Evolutionary conservation across 805 yeast genomes (phyloP), one percentile per base, ranked within the genome.

Genomic region (Candida railenensis): DNA sequence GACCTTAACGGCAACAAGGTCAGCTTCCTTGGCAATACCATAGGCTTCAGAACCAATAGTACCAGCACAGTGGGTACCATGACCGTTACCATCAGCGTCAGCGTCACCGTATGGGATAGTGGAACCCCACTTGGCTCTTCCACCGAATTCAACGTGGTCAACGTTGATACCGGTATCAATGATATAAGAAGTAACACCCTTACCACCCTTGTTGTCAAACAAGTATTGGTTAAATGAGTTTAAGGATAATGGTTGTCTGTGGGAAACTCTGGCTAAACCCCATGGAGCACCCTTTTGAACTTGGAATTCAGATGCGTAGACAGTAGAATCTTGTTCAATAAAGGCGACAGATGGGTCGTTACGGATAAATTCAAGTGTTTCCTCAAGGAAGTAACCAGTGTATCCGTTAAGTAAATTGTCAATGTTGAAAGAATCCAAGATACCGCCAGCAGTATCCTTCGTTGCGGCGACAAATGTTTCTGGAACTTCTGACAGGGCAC

Each of bases 21-120:
- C 74, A 8, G 91, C 94, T 44, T 80, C 74, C 68, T 89, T 89
- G 47, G 96, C 91, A 46, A 89, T 88, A 71, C 96, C 96, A 53
- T 84, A 88, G 44, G 80, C 72, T 50, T 74, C 74, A 19, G 94
- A 86, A 43, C 85, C 96, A 58, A 91, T 88, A 32, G 95, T 89
- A 69, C 96, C 97, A n/a, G 97, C 96, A 72, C 95, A 89, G 62
- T 90, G 97, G 40, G 96, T 89, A 60, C 97, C 97, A 68, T 90
- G 97, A 43, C 97, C 97, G 58, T 88, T 87, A 44, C 89, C 94
- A 64, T 91, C 96, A 38, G 74, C 59, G 54, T 84, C 89, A 45
- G 76, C 77, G 56, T 82, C 89, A 57, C 83, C 85, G 44, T 66
- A 56, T 54, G 95, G 96, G 54, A 88, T 75, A 48, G 95, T 88